Conservation (phyloP, 306 rosid species). For the Gynostemma pentaphyllum region DNA sequence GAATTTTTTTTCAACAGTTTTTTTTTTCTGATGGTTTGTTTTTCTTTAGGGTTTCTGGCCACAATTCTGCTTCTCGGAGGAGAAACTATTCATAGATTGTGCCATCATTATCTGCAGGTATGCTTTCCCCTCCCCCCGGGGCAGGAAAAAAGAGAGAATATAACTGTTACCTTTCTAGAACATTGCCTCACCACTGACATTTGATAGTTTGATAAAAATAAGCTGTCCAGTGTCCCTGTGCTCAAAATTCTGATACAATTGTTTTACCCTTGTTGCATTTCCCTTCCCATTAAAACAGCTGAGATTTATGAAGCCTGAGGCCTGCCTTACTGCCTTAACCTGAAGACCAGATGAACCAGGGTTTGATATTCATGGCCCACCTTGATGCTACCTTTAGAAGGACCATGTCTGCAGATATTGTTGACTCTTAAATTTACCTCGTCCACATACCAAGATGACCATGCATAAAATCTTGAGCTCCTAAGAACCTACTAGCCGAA, state of each 20-base stretch:
- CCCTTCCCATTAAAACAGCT: slow-evolving; percentile 97
- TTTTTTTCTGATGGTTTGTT: background rate
- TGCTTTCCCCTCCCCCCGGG: slow-evolving; percentile 1
- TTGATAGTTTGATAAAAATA: slow-evolving; percentile 10
- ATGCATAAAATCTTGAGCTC: slow-evolving; percentile 49
- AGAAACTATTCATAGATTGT: slow-evolving; percentile 40
- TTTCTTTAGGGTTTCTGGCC: slow-evolving; percentile 22
- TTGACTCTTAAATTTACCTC: slow-evolving; percentile 41
- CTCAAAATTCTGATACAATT: slow-evolving; percentile 76
- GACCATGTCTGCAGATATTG: slow-evolving; percentile 58
- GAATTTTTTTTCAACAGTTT: background rate
- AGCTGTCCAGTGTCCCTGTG: slow-evolving; percentile 68
- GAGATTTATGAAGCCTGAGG: slow-evolving; percentile 96
- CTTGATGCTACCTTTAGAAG: slow-evolving; percentile 72
- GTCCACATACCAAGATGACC: slow-evolving; percentile 73
- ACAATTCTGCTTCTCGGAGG: slow-evolving; percentile 41
- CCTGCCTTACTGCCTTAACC: slow-evolving; percentile 84
- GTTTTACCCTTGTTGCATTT: slow-evolving; percentile 86
- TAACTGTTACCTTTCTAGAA: background rate
- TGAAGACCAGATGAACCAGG: slow-evolving; percentile 99
- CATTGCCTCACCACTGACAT: slow-evolving; percentile 4
- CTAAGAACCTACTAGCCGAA: slow-evolving; percentile 68
- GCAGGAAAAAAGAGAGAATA: slow-evolving; percentile 8
- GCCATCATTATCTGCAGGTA: background rate
- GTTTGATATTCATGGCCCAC: slow-evolving; percentile 88